Conservation (phyloP, 768 basidiomycete genomes). For the Butyriboletus loyo region DNA sequence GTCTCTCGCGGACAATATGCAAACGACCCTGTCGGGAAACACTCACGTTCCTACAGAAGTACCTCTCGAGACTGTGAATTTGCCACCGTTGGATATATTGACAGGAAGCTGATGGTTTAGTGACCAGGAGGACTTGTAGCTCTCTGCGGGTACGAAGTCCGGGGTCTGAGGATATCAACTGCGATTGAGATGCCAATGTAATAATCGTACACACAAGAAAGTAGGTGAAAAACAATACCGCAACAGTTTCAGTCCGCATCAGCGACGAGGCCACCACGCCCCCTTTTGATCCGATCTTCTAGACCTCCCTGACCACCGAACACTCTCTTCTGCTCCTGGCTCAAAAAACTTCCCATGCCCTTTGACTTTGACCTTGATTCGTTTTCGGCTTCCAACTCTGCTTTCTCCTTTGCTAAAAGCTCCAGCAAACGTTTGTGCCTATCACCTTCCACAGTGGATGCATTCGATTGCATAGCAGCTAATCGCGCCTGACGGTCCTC, state of each 20-base stretch:
- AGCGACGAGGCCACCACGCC: conserved; percentile 66
- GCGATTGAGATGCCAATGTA: conserved; percentile 1
- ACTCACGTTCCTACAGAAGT: neutral
- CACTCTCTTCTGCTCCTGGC: conserved; percentile 79
- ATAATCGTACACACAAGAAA: conserved; percentile 6
- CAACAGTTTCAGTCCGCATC: conserved; percentile 37
- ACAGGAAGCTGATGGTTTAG: neutral
- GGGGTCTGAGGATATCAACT: neutral
- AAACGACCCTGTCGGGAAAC: neutral
- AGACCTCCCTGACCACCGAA: conserved; percentile 76
- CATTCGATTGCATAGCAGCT: conserved; percentile 83
- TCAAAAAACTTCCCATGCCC: conserved; percentile 79
- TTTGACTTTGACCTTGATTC: conserved; percentile 63
- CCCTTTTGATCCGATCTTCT: conserved; percentile 74
- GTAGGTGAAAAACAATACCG: neutral
- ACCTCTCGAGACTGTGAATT: neutral
- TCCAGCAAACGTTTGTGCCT: conserved; percentile 69
- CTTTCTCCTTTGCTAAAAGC: conserved; percentile 74
- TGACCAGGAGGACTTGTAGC: neutral
- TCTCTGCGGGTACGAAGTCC: neutral
- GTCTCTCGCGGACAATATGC: neutral
- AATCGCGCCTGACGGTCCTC: conserved; percentile 79
- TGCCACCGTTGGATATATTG: neutral
- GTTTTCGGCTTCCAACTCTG: conserved; percentile 71
- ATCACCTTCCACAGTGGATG: conserved; percentile 60